Evolutionary conservation across 306 rosid genomes (phyloP).

Genomic region (Quercus bicolor): DNA sequence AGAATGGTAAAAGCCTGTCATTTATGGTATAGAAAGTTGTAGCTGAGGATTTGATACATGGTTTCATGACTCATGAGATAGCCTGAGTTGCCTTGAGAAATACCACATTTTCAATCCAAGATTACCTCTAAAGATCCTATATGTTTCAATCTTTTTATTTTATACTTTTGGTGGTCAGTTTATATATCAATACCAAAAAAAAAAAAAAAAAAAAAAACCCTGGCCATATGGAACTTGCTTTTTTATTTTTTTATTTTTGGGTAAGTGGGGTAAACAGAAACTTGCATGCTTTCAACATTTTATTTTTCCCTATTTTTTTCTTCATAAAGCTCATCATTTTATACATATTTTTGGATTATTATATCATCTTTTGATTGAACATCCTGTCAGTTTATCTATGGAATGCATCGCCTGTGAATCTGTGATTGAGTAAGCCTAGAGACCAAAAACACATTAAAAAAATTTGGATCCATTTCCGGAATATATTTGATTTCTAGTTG

Average conservation of each 20-base stretch:
- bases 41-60: background rate
- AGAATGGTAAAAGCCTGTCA: conserved; percentile 24
- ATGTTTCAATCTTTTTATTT: background rate
- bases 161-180: too few relatives aligned
- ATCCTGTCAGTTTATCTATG: background rate
- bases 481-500: too few relatives aligned
- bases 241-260: background rate
- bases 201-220: too few relatives aligned
- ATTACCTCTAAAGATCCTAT: background rate
- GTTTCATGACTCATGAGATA: background rate
- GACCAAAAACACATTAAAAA: too few relatives aligned
- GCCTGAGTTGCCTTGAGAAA: background rate
- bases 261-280: too few relatives aligned
- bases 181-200: too few relatives aligned
- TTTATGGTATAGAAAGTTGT: conserved; percentile 26
- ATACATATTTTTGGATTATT: background rate
- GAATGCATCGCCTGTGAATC: too few relatives aligned
- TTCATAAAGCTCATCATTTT: background rate
- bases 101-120: background rate
- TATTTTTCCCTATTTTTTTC: too few relatives aligned
- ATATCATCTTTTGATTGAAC: background rate
- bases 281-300: too few relatives aligned
- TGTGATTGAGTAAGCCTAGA: too few relatives aligned
- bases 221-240: background rate
- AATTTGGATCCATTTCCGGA: too few relatives aligned